These are phyloP conservation scores for Hydnum rufescens DNA, from an alignment of 768 basidiomycete genomes.

Conservation along the genomic window DNA sequence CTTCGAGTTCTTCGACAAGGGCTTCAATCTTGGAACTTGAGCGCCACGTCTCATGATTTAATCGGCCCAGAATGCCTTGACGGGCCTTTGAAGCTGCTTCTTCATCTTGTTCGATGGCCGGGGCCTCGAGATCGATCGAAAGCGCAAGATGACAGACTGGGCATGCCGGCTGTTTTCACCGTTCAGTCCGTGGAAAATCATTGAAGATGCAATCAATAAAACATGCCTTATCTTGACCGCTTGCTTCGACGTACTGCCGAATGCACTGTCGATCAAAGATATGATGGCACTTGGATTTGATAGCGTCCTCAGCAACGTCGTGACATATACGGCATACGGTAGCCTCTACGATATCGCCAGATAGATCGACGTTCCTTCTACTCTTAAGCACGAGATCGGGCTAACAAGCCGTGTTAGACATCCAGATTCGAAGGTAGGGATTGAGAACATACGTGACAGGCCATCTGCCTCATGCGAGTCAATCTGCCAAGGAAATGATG, in stretches of 20 bases:
- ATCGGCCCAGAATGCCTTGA: conserved; percentile 84
- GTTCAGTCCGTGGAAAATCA: background rate
- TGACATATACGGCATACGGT: conserved; percentile 91
- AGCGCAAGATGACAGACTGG: conserved; percentile 86
- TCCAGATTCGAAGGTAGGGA: background rate
- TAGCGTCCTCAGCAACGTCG: conserved; percentile 93
- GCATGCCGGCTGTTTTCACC: conserved; percentile 49
- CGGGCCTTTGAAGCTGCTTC: conserved; percentile 25
- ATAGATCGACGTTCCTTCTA: conserved; percentile 39
- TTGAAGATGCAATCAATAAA: background rate
- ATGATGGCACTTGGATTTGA: conserved; percentile 80
- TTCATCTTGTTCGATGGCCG: conserved; percentile 70
- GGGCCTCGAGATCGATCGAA: conserved; percentile 90
- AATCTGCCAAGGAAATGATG: conserved; percentile 31
- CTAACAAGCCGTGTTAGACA: conserved; percentile 14
- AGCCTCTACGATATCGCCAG: conserved; percentile 43
- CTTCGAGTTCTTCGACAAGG: conserved; percentile 78
- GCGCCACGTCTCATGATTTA: conserved; percentile 78
- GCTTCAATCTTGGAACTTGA: conserved; percentile 98
- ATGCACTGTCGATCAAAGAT: conserved; percentile 95
- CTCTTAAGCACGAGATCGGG: conserved; percentile 84
- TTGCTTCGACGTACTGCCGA: conserved; percentile 68
- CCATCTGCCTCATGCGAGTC: conserved; percentile 92
- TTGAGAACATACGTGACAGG: conserved; percentile 34
- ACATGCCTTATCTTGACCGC: conserved; percentile 42